Conservation (phyloP, 176 grass and related monocot species). For the Eremochloa ophiuroides region DNA sequence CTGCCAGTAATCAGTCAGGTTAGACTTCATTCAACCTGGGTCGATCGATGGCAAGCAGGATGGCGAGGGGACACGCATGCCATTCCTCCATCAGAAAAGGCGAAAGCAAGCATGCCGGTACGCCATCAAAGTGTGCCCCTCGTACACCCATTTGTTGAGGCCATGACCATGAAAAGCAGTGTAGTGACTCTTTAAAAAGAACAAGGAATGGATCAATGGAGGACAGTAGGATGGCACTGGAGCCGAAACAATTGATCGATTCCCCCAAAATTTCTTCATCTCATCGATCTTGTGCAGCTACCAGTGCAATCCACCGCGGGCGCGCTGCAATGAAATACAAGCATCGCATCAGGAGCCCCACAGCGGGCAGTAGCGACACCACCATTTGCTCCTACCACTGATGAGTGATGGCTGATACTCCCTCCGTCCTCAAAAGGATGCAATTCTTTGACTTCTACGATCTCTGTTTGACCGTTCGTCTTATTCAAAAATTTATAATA, state of each 20-base stretch:
- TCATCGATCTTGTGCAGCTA: not conserved
- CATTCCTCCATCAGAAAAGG: not conserved
- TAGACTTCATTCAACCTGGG: slow-evolving; percentile 25
- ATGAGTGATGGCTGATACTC: slow-evolving; percentile 19
- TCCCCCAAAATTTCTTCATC: not conserved
- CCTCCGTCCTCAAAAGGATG: too few relatives aligned
- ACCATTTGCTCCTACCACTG: not conserved
- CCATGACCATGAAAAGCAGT: slow-evolving; percentile 48
- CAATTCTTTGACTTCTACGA: too few relatives aligned
- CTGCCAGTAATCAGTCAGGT: not conserved
- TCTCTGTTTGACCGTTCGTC: too few relatives aligned
- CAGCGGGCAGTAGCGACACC: slow-evolving; percentile 1
- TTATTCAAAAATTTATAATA: too few relatives aligned
- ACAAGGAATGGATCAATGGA: slow-evolving; percentile 7
- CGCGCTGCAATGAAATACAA: not conserved
- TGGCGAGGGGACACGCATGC: slow-evolving; percentile 34
- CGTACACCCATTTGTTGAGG: not conserved
- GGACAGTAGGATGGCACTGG: slow-evolving; percentile 26
- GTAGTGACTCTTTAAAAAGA: not conserved
- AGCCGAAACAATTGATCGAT: slow-evolving; percentile 17
- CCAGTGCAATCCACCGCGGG: not conserved
- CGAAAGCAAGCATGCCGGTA: not conserved
- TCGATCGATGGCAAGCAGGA: not conserved
- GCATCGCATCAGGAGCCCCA: not conserved
- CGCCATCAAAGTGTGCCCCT: slow-evolving; percentile 5